Base-by-base conservation (phyloP, 1,139 yeast genomes). In the Debaryomyces sp. region DNA sequence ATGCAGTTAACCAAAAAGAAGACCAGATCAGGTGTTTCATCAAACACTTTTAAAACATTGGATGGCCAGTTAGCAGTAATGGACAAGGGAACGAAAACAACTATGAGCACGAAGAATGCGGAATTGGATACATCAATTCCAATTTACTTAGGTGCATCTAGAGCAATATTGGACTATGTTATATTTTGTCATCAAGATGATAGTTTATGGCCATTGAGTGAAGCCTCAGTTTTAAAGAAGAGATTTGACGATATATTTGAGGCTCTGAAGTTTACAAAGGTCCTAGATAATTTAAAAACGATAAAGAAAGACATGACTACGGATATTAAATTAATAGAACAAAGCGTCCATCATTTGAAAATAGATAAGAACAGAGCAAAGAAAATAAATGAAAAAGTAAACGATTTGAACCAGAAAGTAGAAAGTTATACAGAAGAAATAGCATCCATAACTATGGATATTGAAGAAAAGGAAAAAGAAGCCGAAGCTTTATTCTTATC, bases 121-220 rank as follows among this genome's bases (percentile, higher is more conserved):
- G 99, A 94, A 55, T 75, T 95, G 46, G 98, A 94, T 61, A 70
- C 79, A 1, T 88, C 87, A 49, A 85, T 94, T 44, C 97, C 98
- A 0, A 73, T 79, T 13, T 85, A 85, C 55, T 72, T 95, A 48
- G 99, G 99, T 4, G 97, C 92, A 0, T 87, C 97, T 0, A 81
- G 83, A 48, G 90, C 98, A 0, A 83, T 95, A 46, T 70, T 95
- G 43, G 97, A 94, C 57, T 89, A 91, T 64, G 99, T 95, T 41
- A 86, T 94, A 2, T 95, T 95, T 66, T 94, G 99, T 62, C 99
- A 95, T 63, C 99, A 95, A 66, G 99, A 95, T 61, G 99, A 95
- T 52, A 87, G 95, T 60, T 70, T 90, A 36, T 95, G 99, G 99
- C 99, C 99, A 1, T 73, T 95, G 49, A 84, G 94, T 56, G 99